A percentile compares a stretch with the other conserved stretches of the same genome.
Evolutionary conservation across 75 land plant species (phyloP).

Genomic region (Chamaecyparis obtusa): DNA sequence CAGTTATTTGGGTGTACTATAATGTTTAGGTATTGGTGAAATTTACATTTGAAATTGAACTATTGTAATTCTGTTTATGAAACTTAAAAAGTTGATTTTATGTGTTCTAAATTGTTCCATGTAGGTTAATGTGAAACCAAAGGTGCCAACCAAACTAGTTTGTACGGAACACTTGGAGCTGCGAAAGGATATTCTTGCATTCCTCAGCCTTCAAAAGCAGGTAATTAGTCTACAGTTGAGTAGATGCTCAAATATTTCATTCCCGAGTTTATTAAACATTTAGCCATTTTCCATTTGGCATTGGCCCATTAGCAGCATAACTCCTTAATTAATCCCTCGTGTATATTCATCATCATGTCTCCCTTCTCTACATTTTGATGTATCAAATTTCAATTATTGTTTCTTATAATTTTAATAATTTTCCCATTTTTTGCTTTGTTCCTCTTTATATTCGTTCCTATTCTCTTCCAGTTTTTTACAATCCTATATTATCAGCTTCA

Average conservation of each 20-base stretch:
- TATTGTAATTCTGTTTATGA: background rate
- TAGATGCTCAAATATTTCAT: background rate
- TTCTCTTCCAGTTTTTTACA: too few relatives aligned
- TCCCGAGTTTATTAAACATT: background rate
- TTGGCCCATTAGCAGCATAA: background rate
- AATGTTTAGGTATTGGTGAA: background rate
- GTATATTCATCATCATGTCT: too few relatives aligned
- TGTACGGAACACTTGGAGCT: slow-evolving; percentile 96
- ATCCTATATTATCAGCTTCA: too few relatives aligned
- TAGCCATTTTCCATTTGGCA: background rate
- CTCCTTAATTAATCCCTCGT: too few relatives aligned
- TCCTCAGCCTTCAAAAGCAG: slow-evolving; percentile 90
- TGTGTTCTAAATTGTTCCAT: slow-evolving; percentile 2
- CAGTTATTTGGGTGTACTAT: background rate
- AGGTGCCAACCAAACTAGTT: slow-evolving; percentile 85
- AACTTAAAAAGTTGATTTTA: background rate
- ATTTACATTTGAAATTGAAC: background rate
- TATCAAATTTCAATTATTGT: too few relatives aligned
- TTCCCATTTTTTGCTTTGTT: too few relatives aligned
- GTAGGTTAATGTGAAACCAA: slow-evolving; percentile 84
- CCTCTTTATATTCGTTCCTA: too few relatives aligned
- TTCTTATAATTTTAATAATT: too few relatives aligned
- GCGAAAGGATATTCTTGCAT: slow-evolving; percentile 78
- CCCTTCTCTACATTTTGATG: too few relatives aligned
- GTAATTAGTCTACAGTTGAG: slow-evolving; percentile 26